Percentiles rank a stretch among this genome's conserved stretches.
These are phyloP conservation scores for Dictyostelium brefeldianum DNA, from an alignment of 78 protist species.

Conservation along the genomic window DNA sequence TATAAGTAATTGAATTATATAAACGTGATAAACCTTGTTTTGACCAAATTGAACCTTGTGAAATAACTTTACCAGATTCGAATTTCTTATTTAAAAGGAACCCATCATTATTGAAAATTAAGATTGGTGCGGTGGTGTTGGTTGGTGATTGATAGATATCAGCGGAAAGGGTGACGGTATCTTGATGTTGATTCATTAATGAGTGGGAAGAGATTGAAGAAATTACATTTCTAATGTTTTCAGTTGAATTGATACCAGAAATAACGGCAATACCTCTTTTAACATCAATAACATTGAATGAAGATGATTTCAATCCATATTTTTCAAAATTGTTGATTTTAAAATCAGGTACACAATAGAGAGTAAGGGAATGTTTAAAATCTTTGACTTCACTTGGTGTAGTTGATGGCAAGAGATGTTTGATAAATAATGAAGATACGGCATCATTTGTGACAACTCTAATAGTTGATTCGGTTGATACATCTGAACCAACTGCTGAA, in stretches of 20 bases:
- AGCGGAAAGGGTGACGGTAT: conserved; percentile 27
- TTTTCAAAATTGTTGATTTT: neutral
- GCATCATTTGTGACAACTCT: conserved; percentile 55
- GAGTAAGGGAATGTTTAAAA: conserved; percentile 49
- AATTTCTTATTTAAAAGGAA: conserved; percentile 57
- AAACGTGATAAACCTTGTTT: conserved; percentile 49
- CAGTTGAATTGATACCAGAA: conserved; percentile 53
- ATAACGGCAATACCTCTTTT: conserved; percentile 81
- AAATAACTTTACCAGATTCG: conserved; percentile 59
- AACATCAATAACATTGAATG: conserved; percentile 53
- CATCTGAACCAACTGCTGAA: conserved; percentile 55
- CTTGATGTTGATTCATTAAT: conserved; percentile 2
- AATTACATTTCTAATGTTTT: conserved; percentile 40
- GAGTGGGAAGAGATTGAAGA: conserved; percentile 17
- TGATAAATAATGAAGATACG: conserved; percentile 31
- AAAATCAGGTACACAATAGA: conserved; percentile 45
- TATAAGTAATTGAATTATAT: conserved; percentile 41
- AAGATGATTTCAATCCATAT: conserved; percentile 1
- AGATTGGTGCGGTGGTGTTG: neutral
- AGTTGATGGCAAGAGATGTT: conserved; percentile 63
- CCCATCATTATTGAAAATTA: conserved; percentile 22
- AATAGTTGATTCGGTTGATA: conserved; percentile 2
- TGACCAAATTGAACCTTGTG: conserved; percentile 75
- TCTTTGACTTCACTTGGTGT: neutral
- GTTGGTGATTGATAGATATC: conserved; percentile 11